These are phyloP conservation scores for Tagetes erecta DNA, from an alignment of 129 eudicot species.

Conservation along the genomic window DNA sequence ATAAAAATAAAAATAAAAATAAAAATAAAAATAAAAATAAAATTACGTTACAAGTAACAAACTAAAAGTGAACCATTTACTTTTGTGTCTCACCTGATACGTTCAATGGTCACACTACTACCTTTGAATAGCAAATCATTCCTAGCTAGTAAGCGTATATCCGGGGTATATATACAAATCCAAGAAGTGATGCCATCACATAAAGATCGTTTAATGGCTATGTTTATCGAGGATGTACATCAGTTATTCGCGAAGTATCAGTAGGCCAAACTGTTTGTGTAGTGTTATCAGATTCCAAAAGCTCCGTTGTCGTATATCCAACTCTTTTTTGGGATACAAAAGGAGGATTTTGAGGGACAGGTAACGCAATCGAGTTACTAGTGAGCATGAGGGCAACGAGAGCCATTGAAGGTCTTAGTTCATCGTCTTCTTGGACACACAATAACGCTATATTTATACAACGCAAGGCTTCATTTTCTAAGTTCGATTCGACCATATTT, in stretches of 20 bases:
- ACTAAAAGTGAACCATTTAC: no score
- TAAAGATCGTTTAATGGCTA: not conserved
- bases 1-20: no score
- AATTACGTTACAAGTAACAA: no score
- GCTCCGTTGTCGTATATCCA: not conserved
- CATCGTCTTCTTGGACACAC: constrained; percentile 35
- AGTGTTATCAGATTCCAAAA: not conserved
- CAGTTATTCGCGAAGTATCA: constrained; percentile 11
- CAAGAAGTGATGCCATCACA: no score
- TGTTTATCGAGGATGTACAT: constrained; percentile 22
- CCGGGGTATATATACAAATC: no score
- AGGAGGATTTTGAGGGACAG: constrained; percentile 32
- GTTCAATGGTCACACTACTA: no score
- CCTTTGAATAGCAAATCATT: no score
- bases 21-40: no score
- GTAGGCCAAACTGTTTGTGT: not conserved
- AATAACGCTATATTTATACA: constrained; percentile 29
- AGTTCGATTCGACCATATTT: constrained; percentile 11
- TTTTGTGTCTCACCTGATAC: no score
- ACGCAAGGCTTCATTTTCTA: constrained; percentile 18
- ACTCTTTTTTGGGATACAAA: constrained; percentile 6
- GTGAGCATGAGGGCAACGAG: constrained; percentile 29
- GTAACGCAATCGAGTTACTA: constrained; percentile 23
- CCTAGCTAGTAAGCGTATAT: no score
- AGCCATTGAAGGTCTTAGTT: constrained; percentile 34